These are phyloP conservation scores for Apiospora kogelbergensis DNA, from an alignment of 2,329 filamentous ascomycete genomes.

Conservation along the genomic window DNA sequence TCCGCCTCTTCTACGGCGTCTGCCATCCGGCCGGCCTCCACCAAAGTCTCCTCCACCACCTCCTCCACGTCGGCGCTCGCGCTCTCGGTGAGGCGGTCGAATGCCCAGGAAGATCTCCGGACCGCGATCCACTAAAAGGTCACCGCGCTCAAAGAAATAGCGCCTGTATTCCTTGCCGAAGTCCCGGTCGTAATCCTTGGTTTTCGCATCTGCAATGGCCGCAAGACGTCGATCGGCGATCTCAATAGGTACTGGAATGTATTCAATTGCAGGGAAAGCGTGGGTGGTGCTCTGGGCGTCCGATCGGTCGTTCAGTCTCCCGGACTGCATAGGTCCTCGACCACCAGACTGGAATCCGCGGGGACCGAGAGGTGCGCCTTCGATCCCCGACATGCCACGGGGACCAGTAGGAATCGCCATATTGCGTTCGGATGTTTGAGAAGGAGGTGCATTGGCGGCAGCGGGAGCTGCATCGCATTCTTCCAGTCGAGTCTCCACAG, in stretches of 20 bases:
- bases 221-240: slow-evolving; percentile 66
- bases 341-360: slow-evolving; percentile 35
- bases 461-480: slow-evolving; percentile 39
- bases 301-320: slow-evolving; percentile 15
- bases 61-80: slow-evolving; percentile 38
- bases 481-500: slow-evolving; percentile 56
- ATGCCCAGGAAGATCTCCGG: slow-evolving; percentile 69
- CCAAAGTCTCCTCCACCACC: slow-evolving; percentile 18
- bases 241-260: slow-evolving; percentile 61
- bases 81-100: slow-evolving; percentile 57
- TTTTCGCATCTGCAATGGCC: slow-evolving; percentile 49
- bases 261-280: slow-evolving; percentile 43
- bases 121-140: slow-evolving; percentile 69
- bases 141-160: slow-evolving; percentile 70
- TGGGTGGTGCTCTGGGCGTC: slow-evolving; percentile 35
- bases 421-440: slow-evolving; percentile 19
- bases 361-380: slow-evolving; percentile 38
- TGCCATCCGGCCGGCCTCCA: slow-evolving; percentile 16
- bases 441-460: slow-evolving; percentile 18
- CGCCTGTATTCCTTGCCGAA: slow-evolving; percentile 59
- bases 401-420: slow-evolving; percentile 31
- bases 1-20: slow-evolving; percentile 23
- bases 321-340: slow-evolving; percentile 15
- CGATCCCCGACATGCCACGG: slow-evolving; percentile 28
- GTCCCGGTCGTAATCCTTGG: slow-evolving; percentile 38